phyloP scores from a whole-genome alignment of 192 early-diverging fungal species.

The Umbelopsis sp. region DNA sequence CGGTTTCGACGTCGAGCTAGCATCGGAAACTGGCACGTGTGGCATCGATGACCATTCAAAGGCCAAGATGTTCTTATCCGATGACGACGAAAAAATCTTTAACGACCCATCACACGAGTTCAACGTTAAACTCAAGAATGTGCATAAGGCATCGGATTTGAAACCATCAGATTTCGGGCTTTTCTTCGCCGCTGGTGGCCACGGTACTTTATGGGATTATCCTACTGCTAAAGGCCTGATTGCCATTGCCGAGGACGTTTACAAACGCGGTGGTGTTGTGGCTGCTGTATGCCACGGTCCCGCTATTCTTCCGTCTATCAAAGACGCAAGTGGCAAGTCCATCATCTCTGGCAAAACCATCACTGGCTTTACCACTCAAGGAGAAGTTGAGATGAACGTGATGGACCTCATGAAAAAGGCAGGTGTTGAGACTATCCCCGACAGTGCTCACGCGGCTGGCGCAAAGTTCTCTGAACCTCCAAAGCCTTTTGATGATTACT shows the following conservation, averaged over 20 bases:
- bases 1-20: conserved; percentile 56
- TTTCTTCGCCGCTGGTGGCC: conserved; percentile 59
- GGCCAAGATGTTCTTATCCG: conserved; percentile 41
- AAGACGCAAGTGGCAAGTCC: conserved; percentile 58
- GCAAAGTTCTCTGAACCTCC: conserved; percentile 25
- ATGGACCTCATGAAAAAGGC: conserved; percentile 42
- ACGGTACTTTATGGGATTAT: conserved; percentile 57
- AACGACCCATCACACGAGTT: conserved; percentile 47
- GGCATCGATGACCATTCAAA: conserved; percentile 57
- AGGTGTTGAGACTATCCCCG: conserved; percentile 44
- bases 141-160: conserved; percentile 51
- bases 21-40: conserved; percentile 55
- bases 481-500: conserved; percentile 26
- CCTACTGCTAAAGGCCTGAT: conserved; percentile 49
- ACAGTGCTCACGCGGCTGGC: conserved; percentile 37
- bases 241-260: conserved; percentile 53
- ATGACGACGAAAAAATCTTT: conserved; percentile 40
- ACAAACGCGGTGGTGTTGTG: conserved; percentile 54
- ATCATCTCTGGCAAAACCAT: conserved; percentile 66
- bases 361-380: conserved; percentile 74
- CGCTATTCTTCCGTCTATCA: conserved; percentile 66
- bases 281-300: conserved; percentile 68
- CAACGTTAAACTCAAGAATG: conserved; percentile 39
- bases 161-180: conserved; percentile 51
- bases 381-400: conserved; percentile 57